phyloP scores from a whole-genome alignment of 2,329 filamentous ascomycete genomes.

The Paraconiothyrium brasiliense region DNA sequence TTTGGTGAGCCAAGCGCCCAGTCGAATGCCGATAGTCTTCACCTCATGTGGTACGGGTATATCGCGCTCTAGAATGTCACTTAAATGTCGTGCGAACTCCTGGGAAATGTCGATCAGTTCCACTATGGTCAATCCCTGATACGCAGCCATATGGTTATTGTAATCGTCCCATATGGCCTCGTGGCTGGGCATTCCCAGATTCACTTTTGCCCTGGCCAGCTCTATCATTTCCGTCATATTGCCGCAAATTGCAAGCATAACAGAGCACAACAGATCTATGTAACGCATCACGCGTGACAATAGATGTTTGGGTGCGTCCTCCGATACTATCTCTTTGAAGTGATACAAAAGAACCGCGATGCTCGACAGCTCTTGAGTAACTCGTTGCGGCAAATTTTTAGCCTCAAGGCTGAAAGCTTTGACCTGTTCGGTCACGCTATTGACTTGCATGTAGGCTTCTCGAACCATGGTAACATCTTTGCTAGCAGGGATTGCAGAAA shows the following conservation, averaged over 20 bases:
- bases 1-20: slow-evolving; percentile 34
- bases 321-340: slow-evolving; percentile 26
- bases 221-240: slow-evolving; percentile 34
- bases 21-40: slow-evolving; percentile 26
- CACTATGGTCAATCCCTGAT: slow-evolving; percentile 28
- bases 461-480: slow-evolving; percentile 25
- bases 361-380: slow-evolving; percentile 27
- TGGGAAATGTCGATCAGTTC: slow-evolving; percentile 32
- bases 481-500: slow-evolving; percentile 21
- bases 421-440: slow-evolving; percentile 22
- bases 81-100: slow-evolving; percentile 33
- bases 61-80: slow-evolving; percentile 28
- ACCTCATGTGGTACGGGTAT: slow-evolving; percentile 27
- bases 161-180: slow-evolving; percentile 37
- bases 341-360: slow-evolving; percentile 25
- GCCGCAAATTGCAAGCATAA: slow-evolving; percentile 33
- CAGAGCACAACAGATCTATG: slow-evolving; percentile 36
- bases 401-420: background rate
- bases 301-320: slow-evolving; percentile 10
- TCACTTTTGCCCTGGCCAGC: slow-evolving; percentile 26
- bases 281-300: slow-evolving; percentile 25
- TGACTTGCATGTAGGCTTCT: slow-evolving; percentile 30
- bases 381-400: slow-evolving; percentile 19
- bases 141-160: slow-evolving; percentile 31
- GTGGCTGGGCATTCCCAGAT: slow-evolving; percentile 17